Evolutionary conservation across 1,284 basidiomycete species (phyloP).

Genomic region (Takashimella tepidaria): DNA sequence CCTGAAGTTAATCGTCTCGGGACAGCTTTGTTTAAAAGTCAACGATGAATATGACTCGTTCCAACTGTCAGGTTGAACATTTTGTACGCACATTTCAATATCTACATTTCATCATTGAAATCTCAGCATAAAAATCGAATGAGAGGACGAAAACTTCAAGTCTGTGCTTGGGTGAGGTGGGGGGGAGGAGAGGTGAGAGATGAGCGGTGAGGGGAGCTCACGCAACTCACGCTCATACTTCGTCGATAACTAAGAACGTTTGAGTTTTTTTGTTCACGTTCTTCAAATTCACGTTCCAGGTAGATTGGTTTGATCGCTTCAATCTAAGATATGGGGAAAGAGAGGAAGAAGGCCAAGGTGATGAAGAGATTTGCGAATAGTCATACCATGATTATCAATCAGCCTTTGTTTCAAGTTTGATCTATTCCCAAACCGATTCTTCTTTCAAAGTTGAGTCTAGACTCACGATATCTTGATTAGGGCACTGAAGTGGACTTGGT

Average conservation of each 20-base stretch:
- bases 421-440: too few species aligned
- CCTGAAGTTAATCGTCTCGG: slow-evolving; percentile 40
- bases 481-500: slow-evolving; percentile 37
- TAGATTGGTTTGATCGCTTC: slow-evolving; percentile 47
- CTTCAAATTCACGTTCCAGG: slow-evolving; percentile 43
- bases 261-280: slow-evolving; percentile 41
- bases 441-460: too few species aligned
- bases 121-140: neutral
- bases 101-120: slow-evolving; percentile 16
- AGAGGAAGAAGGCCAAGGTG: neutral
- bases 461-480: slow-evolving; percentile 47
- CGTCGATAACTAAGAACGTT: slow-evolving; percentile 45
- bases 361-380: too few species aligned
- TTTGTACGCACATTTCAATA: slow-evolving; percentile 38
- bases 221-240: slow-evolving; percentile 45
- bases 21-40: slow-evolving; percentile 25
- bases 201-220: too few species aligned
- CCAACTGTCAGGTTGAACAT: too few species aligned
- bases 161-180: too few species aligned
- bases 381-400: too few species aligned
- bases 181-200: too few species aligned
- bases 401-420: too few species aligned
- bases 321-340: slow-evolving; percentile 28
- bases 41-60: slow-evolving; percentile 2
- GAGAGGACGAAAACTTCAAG: neutral